phyloP scores from a whole-genome alignment of 305 asterid genomes.

The Striga hermonthica region DNA sequence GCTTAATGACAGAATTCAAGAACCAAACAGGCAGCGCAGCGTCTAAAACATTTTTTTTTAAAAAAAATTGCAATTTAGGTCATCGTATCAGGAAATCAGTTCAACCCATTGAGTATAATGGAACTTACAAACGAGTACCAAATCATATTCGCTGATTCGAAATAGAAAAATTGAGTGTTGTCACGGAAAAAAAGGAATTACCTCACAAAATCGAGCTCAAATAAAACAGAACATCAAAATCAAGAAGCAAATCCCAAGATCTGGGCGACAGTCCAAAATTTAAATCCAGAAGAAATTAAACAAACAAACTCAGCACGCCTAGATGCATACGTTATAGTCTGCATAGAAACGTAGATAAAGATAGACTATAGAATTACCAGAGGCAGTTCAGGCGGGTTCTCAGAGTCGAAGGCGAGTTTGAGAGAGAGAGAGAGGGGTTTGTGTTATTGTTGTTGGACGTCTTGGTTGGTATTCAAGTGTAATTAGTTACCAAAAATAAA shows the following conservation, averaged over 20 bases:
- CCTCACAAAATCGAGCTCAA: neutral
- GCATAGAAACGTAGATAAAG: neutral
- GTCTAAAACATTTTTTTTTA: neutral
- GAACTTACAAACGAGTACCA: conserved; percentile 10
- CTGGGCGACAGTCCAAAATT: conserved; percentile 32
- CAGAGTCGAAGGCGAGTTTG: conserved; percentile 41
- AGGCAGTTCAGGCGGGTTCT: conserved; percentile 40
- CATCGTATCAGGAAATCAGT: conserved; percentile 3
- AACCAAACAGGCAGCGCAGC: conserved; percentile 24
- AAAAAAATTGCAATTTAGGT: neutral
- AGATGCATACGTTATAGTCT: conserved; percentile 16
- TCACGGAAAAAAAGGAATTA: neutral
- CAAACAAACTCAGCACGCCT: neutral
- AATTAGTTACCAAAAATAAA: no score
- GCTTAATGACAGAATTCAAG: conserved; percentile 30
- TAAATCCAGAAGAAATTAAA: conserved; percentile 16
- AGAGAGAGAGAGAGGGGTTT: conserved; percentile 27
- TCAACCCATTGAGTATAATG: conserved; percentile 3
- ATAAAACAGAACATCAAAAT: conserved; percentile 26
- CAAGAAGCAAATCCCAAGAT: conserved; percentile 37
- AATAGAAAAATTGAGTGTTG: conserved; percentile 7
- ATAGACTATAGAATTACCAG: conserved; percentile 37
- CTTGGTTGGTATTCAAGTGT: conserved; percentile 8
- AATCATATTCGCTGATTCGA: conserved; percentile 13
- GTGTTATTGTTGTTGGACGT: conserved; percentile 5